These are phyloP conservation scores for Amanita polypyramis DNA, from an alignment of 768 basidiomycete genomes.

Conservation along the genomic window DNA sequence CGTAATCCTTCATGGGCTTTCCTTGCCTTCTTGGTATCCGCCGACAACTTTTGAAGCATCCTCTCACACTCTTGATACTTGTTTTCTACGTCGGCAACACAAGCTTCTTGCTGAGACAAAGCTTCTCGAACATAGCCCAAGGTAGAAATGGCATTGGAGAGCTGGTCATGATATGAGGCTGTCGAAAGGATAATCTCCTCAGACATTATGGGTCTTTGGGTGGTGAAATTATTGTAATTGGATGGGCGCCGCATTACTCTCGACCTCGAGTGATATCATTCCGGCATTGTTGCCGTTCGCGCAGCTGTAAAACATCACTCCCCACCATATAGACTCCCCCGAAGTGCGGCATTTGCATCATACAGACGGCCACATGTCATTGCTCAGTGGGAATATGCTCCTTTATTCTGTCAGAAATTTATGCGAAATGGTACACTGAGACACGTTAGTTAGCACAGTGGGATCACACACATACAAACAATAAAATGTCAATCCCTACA, in stretches of 20 bases:
- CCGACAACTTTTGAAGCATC: constrained; percentile 19
- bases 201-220: constrained; percentile 12
- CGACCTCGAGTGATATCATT: neutral
- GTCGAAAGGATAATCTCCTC: constrained; percentile 26
- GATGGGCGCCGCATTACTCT: neutral
- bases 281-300: neutral
- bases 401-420: neutral
- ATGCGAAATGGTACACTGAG: neutral
- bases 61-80: constrained; percentile 16
- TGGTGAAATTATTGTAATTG: no score
- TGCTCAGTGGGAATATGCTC: neutral
- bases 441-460: neutral
- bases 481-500: neutral
- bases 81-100: constrained; percentile 24
- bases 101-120: constrained; percentile 23
- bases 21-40: constrained; percentile 33
- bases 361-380: no score
- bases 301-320: neutral
- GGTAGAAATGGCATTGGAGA: constrained; percentile 22
- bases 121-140: constrained; percentile 31
- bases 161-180: constrained; percentile 26
- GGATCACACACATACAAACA: neutral
- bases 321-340: no score
- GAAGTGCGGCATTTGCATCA: no score
- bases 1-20: constrained; percentile 31